Conservation (phyloP, 2,329 filamentous ascomycete species). For the Periconia sp. region DNA sequence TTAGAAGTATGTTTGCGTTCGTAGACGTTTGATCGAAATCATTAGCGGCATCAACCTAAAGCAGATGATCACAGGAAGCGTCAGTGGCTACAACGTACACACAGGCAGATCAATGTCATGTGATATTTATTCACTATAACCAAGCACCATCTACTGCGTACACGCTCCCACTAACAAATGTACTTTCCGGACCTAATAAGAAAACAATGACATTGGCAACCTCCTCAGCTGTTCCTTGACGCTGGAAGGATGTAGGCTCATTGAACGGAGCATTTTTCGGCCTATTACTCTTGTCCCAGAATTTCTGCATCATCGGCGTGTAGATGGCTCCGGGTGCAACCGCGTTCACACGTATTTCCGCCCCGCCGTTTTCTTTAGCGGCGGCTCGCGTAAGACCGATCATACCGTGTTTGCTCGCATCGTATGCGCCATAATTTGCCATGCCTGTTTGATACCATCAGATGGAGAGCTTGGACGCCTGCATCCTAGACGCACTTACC, state of each 20-base stretch:
- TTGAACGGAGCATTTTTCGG: neutral
- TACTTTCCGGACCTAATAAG: neutral
- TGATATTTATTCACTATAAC: no score
- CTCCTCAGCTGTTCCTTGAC: neutral
- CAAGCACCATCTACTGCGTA: neutral
- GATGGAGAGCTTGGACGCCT: neutral
- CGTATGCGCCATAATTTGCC: conserved; percentile 19
- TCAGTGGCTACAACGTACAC: no score
- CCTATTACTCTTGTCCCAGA: neutral
- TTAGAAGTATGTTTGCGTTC: no score
- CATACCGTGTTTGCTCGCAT: conserved; percentile 32
- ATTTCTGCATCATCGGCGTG: conserved; percentile 13
- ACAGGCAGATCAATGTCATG: no score
- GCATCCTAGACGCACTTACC: neutral
- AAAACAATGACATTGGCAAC: neutral
- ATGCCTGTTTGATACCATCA: conserved; percentile 9
- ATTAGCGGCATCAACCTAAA: no score
- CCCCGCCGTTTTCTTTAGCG: conserved; percentile 22
- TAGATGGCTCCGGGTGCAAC: conserved; percentile 7
- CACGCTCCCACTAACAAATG: neutral
- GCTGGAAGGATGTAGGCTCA: neutral
- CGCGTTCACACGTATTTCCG: conserved; percentile 11
- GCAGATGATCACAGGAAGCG: no score
- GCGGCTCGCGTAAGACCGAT: conserved; percentile 33
- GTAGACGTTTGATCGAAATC: no score